Base-by-base conservation (phyloP, 139 green algal genomes). In the Yamagishiella unicocca region DNA sequence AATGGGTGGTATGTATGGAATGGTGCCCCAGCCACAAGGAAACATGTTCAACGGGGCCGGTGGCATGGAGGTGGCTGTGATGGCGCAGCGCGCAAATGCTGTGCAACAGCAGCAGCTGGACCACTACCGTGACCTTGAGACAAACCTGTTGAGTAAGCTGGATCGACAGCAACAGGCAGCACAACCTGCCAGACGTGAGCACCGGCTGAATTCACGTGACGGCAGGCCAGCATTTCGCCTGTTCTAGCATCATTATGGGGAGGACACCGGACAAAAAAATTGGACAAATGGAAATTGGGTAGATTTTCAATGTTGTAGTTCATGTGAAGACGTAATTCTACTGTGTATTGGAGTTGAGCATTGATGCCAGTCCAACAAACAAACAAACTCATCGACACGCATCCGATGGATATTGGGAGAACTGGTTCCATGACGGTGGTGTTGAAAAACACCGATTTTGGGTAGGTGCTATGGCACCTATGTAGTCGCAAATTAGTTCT, bases 371-470 rank as follows among this genome's bases (percentile, higher is more conserved):
- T n/a, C n/a, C n/a, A n/a, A n/a, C n/a, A n/a, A n/a, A n/a, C n/a
- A n/a, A n/a, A n/a, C n/a, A n/a, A n/a, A n/a, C n/a, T n/a, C n/a
- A n/a, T n/a, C n/a, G n/a, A n/a, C n/a, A n/a, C n/a, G n/a, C n/a
- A n/a, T n/a, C n/a, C n/a, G n/a, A n/a, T n/a, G n/a, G n/a, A n/a
- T n/a, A n/a, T n/a, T n/a, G n/a, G n/a, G n/a, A n/a, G n/a, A n/a
- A n/a, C n/a, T n/a, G n/a, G n/a, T n/a, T n/a, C n/a, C n/a, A n/a
- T 73, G 25, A 73, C 6, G 86, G 86, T 90, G 86, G 86, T 90
- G 86, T 90, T 87, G 67, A 90, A 87, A 87, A 87, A 90, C 86
- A 90, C 86, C 86, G 83, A 53, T 90, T 90, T 87, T 58, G 66
- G 42, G 10, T n/a, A 50, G 33, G 67, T 54, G 55, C 38, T 7